phyloP scores from a whole-genome alignment of 78 protist species.

The Dictyostelium capitatum region DNA sequence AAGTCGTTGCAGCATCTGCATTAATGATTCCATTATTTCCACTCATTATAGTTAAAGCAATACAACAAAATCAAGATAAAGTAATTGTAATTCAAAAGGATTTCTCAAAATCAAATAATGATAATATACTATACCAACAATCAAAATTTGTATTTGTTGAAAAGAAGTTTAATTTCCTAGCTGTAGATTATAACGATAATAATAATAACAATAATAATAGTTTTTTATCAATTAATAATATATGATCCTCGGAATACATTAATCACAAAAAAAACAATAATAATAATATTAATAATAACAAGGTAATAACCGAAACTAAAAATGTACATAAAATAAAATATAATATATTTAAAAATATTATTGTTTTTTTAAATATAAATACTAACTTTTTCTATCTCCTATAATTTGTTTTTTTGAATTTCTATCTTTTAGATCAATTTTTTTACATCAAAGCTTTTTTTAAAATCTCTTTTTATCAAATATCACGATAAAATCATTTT shows the following conservation, averaged over 20 bases:
- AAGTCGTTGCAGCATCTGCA: background rate
- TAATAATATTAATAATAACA: too few species aligned
- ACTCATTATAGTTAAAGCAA: background rate
- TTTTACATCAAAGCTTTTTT: too few species aligned
- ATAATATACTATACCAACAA: slow-evolving; percentile 7
- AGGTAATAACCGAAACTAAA: too few species aligned
- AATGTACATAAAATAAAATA: background rate
- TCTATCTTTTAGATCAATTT: too few species aligned
- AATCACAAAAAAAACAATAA: background rate
- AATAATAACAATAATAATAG: background rate
- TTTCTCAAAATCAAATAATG: background rate
- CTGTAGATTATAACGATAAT: background rate
- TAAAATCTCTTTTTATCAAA: too few species aligned
- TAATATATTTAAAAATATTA: too few species aligned
- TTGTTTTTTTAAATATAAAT: too few species aligned
- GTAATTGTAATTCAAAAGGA: background rate
- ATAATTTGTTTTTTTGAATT: too few species aligned
- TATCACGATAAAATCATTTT: too few species aligned
- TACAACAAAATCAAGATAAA: background rate
- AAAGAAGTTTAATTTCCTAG: background rate
- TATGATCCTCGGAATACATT: background rate
- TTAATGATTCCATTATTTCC: slow-evolving; percentile 5
- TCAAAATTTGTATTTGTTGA: background rate
- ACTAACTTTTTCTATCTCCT: too few species aligned
- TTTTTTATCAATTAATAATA: background rate